Conservation (phyloP, 1,284 basidiomycete genomes). For the Leccinum ponderosum region DNA sequence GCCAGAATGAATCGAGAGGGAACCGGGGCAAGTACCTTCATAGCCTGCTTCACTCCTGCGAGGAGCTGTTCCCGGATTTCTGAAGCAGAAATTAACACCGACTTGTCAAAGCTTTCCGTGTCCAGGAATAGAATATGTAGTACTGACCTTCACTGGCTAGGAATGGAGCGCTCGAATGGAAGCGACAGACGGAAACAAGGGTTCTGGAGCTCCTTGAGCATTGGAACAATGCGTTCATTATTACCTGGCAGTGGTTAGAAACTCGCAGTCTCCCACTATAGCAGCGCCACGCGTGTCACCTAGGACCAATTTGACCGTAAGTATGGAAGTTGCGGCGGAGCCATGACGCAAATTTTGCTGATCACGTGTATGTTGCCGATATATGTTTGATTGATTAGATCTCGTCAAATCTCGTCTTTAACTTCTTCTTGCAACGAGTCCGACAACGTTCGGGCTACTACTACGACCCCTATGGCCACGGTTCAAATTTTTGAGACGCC, state of each 20-base stretch:
- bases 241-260: not conserved
- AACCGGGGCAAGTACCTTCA: conserved; percentile 53
- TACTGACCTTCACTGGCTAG: conserved; percentile 24
- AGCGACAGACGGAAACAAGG: conserved; percentile 1
- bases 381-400: conserved; percentile 8
- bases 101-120: not conserved
- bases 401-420: not conserved
- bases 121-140: not conserved
- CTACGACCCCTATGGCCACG: conserved; percentile 16
- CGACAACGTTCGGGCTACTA: not conserved
- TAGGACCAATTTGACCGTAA: not conserved
- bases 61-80: conserved; percentile 49
- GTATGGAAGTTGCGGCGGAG: not conserved
- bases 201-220: conserved; percentile 13
- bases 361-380: conserved; percentile 26
- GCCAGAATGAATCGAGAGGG: not conserved
- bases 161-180: conserved; percentile 16
- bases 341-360: not conserved
- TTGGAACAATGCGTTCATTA: conserved; percentile 18
- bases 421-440: not conserved
- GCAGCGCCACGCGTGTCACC: not conserved
- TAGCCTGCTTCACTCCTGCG: conserved; percentile 52
- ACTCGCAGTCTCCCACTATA: not conserved
- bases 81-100: conserved; percentile 18
- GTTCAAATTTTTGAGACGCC: conserved; percentile 8